Base-by-base conservation (phyloP, 192 early-diverging fungal genomes). In the Kappamyces sp. region DNA sequence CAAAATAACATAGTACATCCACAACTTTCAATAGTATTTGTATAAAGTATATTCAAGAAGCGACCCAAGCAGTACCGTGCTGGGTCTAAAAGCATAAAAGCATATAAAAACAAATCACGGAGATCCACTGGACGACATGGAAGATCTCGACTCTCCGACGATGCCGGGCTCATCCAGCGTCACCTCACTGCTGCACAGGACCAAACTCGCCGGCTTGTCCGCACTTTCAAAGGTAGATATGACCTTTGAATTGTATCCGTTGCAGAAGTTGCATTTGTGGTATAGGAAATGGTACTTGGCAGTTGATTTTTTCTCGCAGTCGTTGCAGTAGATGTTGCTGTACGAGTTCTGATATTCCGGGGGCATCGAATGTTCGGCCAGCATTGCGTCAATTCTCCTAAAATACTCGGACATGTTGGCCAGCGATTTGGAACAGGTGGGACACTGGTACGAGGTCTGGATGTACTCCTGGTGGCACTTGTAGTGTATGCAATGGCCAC, bases 251-350 rank as follows among this genome's bases (percentile, higher is more conserved):
- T 96, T 99, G 70, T 90, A 99, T n/a, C 90, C 87, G 15, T 70
- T 62, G 69, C 96, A 99, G 35, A 74, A 61, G 3, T 67, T 69
- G 66, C 96, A 99, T 60, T 91, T 94, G 77, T 99, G 96, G 69
- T 99, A 99, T 12, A 99, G 54, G 70, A 96, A 99, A 59, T 99
- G 93, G 71, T 86, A 96, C 67, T 84, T 87, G 6, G 91, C 86
- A 5, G 71, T 69, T 0, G 85, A 91, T 47, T 87, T 85, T 53
- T 88, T 74, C 60, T 90, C 91, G 68, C 96, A 99, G 69, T 99
- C 96, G 61, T 94, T 96, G 83, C 96, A 99, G 58, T 92, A 88
- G 12, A 95, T 82, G 22, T 73, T 67, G 30, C 87, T 87, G 37
- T 76, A 63, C 41, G 76, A 81, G 60, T 87, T 77, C 47, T 72